Percentiles rank a stretch among this genome's conserved stretches.
Evolutionary conservation across 257 asterid species (phyloP).

Genomic region (Haberlea rhodopensis): DNA sequence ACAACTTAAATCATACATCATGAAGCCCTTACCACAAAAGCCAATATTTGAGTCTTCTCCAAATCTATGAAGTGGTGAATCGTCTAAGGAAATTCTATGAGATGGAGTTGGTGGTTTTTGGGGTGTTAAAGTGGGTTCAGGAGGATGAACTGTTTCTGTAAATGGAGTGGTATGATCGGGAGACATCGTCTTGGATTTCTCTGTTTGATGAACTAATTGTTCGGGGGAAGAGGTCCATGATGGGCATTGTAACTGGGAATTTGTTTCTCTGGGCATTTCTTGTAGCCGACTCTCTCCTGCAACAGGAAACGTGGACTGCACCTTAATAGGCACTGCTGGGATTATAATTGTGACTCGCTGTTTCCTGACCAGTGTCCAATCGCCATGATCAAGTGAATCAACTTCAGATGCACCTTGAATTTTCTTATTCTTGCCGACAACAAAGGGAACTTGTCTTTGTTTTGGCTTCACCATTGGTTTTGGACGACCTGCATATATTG

Average conservation of each 20-base stretch:
- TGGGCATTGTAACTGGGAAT: constrained; percentile 28
- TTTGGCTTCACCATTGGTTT: constrained; percentile 64
- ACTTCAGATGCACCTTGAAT: constrained; percentile 27
- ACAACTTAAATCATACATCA: constrained; percentile 38
- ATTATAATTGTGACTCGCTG: constrained; percentile 74
- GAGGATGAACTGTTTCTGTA: constrained; percentile 26
- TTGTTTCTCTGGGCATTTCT: constrained; percentile 32
- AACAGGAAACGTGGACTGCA: constrained; percentile 29
- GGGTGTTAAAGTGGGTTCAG: constrained; percentile 33
- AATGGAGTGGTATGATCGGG: constrained; percentile 33
- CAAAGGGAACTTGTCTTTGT: constrained; percentile 31
- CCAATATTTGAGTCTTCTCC: constrained; percentile 26
- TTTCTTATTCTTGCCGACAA: constrained; percentile 41
- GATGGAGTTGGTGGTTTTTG: constrained; percentile 33
- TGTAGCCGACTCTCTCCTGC: constrained; percentile 35
- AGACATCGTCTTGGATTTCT: constrained; percentile 37
- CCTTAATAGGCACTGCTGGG: constrained; percentile 61
- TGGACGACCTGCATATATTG: constrained; percentile 24
- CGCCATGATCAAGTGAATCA: constrained; percentile 38
- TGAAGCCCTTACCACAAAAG: constrained; percentile 29
- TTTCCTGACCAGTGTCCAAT: constrained; percentile 79
- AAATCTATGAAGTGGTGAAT: constrained; percentile 31
- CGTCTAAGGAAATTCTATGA: constrained; percentile 31
- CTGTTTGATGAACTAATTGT: constrained; percentile 37
- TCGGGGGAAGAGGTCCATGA: constrained; percentile 28